These are phyloP conservation scores for Talaromyces pinophilus DNA, from an alignment of 2,329 filamentous ascomycete genomes.

Conservation along the genomic window DNA sequence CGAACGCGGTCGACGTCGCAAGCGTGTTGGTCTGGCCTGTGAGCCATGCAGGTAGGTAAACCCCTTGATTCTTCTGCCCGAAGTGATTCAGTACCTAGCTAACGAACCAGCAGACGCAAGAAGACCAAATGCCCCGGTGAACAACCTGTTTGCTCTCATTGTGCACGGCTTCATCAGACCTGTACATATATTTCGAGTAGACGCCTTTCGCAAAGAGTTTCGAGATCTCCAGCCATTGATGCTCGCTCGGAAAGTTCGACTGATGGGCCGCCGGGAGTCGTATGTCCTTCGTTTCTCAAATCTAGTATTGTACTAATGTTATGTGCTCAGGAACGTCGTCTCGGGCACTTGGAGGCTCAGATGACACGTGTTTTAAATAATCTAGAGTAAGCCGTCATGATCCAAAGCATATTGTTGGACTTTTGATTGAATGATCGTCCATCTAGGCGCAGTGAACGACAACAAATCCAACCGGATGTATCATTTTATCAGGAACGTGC, in stretches of 20 bases:
- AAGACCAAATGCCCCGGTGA: conserved; percentile 56
- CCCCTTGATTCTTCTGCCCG: not conserved
- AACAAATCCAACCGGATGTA: not conserved
- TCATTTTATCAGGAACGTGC: conserved; percentile 17
- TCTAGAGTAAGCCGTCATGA: conserved; percentile 34
- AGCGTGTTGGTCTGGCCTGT: conserved; percentile 45
- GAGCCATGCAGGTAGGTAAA: conserved; percentile 48
- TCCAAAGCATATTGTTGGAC: not conserved
- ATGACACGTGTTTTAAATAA: conserved; percentile 39
- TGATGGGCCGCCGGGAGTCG: conserved; percentile 11
- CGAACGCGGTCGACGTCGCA: conserved; percentile 30
- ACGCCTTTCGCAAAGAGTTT: conserved; percentile 22
- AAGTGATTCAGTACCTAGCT: conserved; percentile 22
- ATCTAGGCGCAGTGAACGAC: conserved; percentile 8
- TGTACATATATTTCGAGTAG: conserved; percentile 46
- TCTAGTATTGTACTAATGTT: conserved; percentile 4
- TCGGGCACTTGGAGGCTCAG: conserved; percentile 38
- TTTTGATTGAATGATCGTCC: not conserved
- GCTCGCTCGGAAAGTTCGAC: conserved; percentile 20
- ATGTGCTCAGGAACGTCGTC: conserved; percentile 33
- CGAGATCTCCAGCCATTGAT: conserved; percentile 15
- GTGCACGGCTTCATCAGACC: conserved; percentile 50
- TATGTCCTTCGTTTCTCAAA: not conserved
- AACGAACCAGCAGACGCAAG: conserved; percentile 45
- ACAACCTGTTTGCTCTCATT: conserved; percentile 53